These are phyloP conservation scores for Tubosaeta sp. DNA, from an alignment of 768 basidiomycete species.

Conservation along the genomic window DNA sequence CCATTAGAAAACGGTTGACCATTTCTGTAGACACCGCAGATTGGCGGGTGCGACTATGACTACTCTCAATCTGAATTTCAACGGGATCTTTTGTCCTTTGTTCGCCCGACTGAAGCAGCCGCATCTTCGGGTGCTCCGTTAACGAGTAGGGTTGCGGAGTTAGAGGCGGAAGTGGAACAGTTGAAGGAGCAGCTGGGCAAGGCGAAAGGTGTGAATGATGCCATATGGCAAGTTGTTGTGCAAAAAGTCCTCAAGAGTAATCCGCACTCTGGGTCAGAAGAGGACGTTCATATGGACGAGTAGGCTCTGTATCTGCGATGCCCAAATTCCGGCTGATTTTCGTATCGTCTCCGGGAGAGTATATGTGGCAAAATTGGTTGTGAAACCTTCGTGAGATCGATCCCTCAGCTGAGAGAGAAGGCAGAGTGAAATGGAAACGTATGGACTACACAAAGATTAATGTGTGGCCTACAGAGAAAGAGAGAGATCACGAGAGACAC, in stretches of 20 bases:
- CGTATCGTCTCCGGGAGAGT: no score
- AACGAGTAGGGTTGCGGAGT: constrained; percentile 56
- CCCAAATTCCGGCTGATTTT: no score
- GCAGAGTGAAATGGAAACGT: no score
- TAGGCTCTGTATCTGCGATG: constrained; percentile 7
- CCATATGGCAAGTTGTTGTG: constrained; percentile 88
- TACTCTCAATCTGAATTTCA: constrained; percentile 56
- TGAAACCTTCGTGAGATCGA: no score
- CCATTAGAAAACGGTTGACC: not conserved
- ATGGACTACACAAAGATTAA: no score
- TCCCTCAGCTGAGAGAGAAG: no score
- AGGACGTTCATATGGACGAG: constrained; percentile 10
- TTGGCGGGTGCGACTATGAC: constrained; percentile 20
- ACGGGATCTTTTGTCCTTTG: constrained; percentile 64
- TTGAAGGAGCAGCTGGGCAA: constrained; percentile 69
- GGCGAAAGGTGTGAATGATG: constrained; percentile 89
- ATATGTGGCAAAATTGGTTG: no score
- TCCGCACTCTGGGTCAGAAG: not conserved
- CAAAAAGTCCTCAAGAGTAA: constrained; percentile 46
- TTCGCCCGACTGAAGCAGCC: constrained; percentile 38
- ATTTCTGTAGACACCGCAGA: constrained; percentile 14
- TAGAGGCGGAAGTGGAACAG: constrained; percentile 66
- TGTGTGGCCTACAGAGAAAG: no score
- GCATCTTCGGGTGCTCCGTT: constrained; percentile 34
- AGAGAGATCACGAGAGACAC: no score